Evolutionary conservation across 768 basidiomycete species (phyloP).

Genomic region (Tubosaeta brunneosetosa): DNA sequence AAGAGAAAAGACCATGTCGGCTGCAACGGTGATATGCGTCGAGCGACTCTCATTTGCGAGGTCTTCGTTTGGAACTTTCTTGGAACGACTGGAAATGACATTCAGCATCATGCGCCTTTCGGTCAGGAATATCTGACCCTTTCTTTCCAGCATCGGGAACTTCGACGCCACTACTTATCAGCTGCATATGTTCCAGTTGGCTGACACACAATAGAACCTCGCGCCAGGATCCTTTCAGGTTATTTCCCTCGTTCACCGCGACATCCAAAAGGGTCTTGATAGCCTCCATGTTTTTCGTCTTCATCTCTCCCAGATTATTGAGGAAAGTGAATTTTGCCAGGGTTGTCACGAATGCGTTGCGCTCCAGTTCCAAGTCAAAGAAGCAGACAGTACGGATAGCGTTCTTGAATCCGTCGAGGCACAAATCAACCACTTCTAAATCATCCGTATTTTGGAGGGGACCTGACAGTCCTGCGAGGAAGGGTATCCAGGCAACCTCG

Average conservation of each 20-base stretch:
- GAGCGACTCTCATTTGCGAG: constrained; percentile 95
- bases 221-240: constrained; percentile 92
- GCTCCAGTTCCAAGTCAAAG: constrained; percentile 94
- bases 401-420: constrained; percentile 92
- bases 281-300: constrained; percentile 98
- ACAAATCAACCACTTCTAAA: constrained; percentile 84
- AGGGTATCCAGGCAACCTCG: constrained; percentile 98
- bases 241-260: constrained; percentile 94
- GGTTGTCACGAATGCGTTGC: constrained; percentile 98
- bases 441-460: constrained; percentile 96
- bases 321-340: constrained; percentile 95
- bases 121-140: constrained; percentile 50
- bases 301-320: constrained; percentile 98
- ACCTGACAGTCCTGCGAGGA: constrained; percentile 90
- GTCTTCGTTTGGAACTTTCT: constrained; percentile 82
- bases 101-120: constrained; percentile 6
- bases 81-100: constrained; percentile 31
- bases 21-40: constrained; percentile 96
- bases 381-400: constrained; percentile 97
- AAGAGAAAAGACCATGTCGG: constrained; percentile 98
- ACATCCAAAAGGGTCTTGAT: constrained; percentile 94
- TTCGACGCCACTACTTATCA: constrained; percentile 89
- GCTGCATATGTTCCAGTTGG: constrained; percentile 97
- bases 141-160: constrained; percentile 72
- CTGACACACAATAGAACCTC: constrained; percentile 97